Evolutionary conservation across 73 alveolate species (phyloP).

Genomic region (Paramecium bursaria): DNA sequence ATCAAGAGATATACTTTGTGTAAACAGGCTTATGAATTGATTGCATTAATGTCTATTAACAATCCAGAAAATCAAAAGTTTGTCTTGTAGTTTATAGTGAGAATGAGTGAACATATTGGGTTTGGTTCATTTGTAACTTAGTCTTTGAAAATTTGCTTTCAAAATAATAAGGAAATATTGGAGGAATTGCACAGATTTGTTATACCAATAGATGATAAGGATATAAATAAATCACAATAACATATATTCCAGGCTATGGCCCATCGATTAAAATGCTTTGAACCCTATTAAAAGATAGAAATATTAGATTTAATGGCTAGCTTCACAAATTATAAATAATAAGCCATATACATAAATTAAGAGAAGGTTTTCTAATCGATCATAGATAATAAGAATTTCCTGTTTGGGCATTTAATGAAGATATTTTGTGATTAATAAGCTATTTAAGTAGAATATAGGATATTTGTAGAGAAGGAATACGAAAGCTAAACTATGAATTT

Average conservation of each 20-base stretch:
- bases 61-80: conserved; percentile 33
- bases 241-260: conserved; percentile 58
- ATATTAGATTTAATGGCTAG: conserved; percentile 32
- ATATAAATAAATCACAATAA: neutral
- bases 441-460: conserved; percentile 16
- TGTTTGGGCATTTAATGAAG: conserved; percentile 53
- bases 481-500: neutral
- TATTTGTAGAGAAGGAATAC: conserved; percentile 43
- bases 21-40: neutral
- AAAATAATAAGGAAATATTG: conserved; percentile 55
- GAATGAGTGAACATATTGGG: conserved; percentile 61
- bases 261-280: conserved; percentile 49
- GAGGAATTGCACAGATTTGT: conserved; percentile 51
- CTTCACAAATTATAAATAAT: conserved; percentile 3
- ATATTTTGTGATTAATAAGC: neutral
- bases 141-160: conserved; percentile 13
- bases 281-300: conserved; percentile 63
- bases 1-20: conserved; percentile 52
- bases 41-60: neutral
- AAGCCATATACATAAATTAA: conserved; percentile 62
- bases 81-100: conserved; percentile 15
- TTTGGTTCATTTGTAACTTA: conserved; percentile 61
- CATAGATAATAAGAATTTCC: conserved; percentile 62
- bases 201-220: neutral
- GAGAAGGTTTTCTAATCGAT: conserved; percentile 62